Conservation (phyloP, 176 grass and related monocot species). For the Carex myosuroides region DNA sequence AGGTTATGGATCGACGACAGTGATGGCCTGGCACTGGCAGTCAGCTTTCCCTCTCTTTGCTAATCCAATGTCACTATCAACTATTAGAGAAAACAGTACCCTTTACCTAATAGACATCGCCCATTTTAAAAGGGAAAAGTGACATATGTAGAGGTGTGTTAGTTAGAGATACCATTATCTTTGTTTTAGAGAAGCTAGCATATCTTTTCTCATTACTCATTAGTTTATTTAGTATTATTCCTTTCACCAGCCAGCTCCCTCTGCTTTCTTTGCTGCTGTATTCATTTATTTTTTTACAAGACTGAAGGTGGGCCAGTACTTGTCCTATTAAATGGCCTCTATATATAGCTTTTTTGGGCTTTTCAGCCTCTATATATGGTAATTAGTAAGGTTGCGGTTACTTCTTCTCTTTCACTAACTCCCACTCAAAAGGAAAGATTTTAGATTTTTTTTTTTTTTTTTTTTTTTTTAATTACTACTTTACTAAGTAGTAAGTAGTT, state of each 20-base stretch:
- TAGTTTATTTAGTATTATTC: slow-evolving; percentile 1
- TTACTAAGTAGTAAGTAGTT: neutral
- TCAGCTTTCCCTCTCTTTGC: slow-evolving; percentile 5
- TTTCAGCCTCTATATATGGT: neutral
- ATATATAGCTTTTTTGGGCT: neutral
- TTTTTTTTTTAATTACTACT: too few species aligned
- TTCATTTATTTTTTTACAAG: neutral
- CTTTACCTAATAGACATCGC: slow-evolving; percentile 8
- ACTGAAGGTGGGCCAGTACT: slow-evolving; percentile 9
- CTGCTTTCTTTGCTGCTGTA: neutral
- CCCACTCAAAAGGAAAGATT: neutral
- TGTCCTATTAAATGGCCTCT: neutral
- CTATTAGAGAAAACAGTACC: neutral
- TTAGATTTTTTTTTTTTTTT: too few species aligned
- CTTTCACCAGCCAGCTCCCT: neutral
- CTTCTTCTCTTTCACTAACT: neutral
- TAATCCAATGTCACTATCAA: slow-evolving; percentile 2
- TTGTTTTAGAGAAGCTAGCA: neutral
- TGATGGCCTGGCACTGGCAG: neutral
- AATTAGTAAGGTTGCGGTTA: neutral
- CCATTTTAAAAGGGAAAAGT: neutral
- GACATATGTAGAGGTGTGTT: slow-evolving; percentile 7
- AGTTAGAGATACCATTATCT: slow-evolving; percentile 9
- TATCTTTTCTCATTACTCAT: slow-evolving; percentile 8
- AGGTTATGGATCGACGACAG: neutral